Conservation (phyloP, 768 basidiomycete species). For the Podaxis pistillaris region DNA sequence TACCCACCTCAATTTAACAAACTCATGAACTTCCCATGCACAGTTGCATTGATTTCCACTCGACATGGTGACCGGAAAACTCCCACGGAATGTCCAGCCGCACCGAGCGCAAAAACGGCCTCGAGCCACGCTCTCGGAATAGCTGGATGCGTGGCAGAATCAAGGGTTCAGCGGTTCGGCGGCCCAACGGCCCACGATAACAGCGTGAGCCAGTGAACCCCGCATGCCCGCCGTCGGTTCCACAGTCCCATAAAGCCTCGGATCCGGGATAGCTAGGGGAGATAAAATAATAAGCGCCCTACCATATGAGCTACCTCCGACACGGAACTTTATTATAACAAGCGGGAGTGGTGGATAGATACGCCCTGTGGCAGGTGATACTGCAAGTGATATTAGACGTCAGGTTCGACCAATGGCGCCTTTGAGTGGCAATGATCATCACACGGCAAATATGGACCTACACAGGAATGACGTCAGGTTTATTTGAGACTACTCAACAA, state of each 20-base stretch:
- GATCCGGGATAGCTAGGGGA: background rate
- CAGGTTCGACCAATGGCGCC: background rate
- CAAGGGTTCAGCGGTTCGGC: background rate
- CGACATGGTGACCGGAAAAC: background rate
- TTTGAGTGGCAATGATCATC: background rate
- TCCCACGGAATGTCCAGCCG: background rate
- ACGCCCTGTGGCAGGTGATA: background rate
- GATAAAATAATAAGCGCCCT: background rate
- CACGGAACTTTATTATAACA: conserved; percentile 6
- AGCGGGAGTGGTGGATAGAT: background rate
- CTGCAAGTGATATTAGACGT: background rate
- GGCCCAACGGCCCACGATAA: background rate
- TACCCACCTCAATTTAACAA: background rate
- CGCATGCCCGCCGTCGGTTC: background rate
- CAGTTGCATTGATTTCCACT: background rate
- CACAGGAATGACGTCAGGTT: background rate
- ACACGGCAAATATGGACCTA: conserved; percentile 10
- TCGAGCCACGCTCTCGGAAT: background rate
- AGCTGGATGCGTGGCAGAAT: background rate
- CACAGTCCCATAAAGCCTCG: background rate
- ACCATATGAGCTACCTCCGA: conserved; percentile 1
- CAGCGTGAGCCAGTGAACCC: background rate
- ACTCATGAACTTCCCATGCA: background rate
- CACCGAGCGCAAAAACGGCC: background rate
- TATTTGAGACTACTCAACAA: background rate